Evolutionary conservation across 169 alveolate genomes (phyloP).

Genomic region (Perkinsus marinus): DNA sequence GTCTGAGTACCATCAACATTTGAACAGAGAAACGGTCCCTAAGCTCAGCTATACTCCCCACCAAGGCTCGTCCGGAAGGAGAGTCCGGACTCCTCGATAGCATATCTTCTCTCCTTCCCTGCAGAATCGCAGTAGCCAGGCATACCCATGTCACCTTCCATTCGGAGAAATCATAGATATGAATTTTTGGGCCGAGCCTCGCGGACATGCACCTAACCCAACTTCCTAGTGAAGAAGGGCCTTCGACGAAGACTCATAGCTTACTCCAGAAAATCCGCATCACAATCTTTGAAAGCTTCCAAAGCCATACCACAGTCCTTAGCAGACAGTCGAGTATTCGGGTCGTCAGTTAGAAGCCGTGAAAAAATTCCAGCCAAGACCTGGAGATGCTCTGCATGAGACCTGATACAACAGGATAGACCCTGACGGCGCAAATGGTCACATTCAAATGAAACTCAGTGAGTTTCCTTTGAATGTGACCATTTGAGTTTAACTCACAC

Average conservation of each 20-base stretch:
- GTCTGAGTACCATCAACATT: background rate
- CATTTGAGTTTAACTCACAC: background rate
- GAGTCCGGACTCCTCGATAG: background rate
- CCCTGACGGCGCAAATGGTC: too few relatives aligned
- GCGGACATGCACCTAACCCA: background rate
- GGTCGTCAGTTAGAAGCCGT: background rate
- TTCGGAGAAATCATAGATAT: background rate
- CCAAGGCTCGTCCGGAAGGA: background rate
- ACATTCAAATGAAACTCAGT: too few relatives aligned
- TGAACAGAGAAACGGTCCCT: background rate
- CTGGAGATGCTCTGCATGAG: background rate
- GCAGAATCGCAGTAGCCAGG: background rate
- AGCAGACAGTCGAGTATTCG: background rate
- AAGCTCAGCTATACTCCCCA: background rate
- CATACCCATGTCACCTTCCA: background rate
- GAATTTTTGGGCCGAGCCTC: background rate
- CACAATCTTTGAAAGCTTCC: background rate
- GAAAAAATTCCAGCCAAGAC: background rate
- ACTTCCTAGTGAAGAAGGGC: background rate
- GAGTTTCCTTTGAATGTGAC: too few relatives aligned
- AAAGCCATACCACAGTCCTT: background rate
- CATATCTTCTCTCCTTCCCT: background rate
- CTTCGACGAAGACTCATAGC: background rate
- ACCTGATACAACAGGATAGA: background rate
- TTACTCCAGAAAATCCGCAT: background rate